Base-by-base conservation (phyloP, 768 basidiomycete species). In the Boletus rubroflammeus region DNA sequence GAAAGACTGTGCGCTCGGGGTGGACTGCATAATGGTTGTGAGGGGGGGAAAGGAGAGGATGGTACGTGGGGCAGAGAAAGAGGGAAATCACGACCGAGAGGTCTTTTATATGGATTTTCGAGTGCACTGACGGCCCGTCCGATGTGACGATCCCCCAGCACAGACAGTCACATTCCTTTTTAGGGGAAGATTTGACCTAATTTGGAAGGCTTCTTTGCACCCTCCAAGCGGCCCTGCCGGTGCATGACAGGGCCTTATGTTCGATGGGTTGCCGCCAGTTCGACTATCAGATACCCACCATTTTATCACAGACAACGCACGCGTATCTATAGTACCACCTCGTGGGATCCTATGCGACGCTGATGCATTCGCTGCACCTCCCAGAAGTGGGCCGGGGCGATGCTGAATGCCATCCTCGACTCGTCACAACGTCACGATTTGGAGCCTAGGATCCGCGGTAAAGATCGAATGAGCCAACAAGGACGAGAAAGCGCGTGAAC, bases 41-140 rank as follows among this genome's bases (percentile, higher is more conserved):
- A 28, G 46, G 51, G 53, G n/a, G n/a, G 21, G 45, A 31, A 15
- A 45, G 6, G 44, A 21, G 73, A 70, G 70, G 68, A 75, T 76
- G 62, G 75, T 78, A 67, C 70, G 77, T 65, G 67, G 69, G 43
- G 38, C 56, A 38, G 70, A 72, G 64, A 72, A 75, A 78, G 74
- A 74, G 70, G 59, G 70, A 58, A 60, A 67, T 46, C 36, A 43
- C n/a, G 61, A 40, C 49, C 32, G 46, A 34, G 26, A 34, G 46
- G 53, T 47, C 60, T 66, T 70, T 70, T 76, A 74, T 77, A 73
- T 56, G 62, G 47, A 65, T 66, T 57, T 65, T 57, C 55, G 62
- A 57, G 67, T 47, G 57, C 55, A 48, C 53, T 49, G 56, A 54
- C 60, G 57, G 56, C 34, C 51, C 49, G 56, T 59, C 55, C 54